Evolutionary conservation across 768 basidiomycete genomes (phyloP).

Genomic region (Rubroboletus pulcherrimus): DNA sequence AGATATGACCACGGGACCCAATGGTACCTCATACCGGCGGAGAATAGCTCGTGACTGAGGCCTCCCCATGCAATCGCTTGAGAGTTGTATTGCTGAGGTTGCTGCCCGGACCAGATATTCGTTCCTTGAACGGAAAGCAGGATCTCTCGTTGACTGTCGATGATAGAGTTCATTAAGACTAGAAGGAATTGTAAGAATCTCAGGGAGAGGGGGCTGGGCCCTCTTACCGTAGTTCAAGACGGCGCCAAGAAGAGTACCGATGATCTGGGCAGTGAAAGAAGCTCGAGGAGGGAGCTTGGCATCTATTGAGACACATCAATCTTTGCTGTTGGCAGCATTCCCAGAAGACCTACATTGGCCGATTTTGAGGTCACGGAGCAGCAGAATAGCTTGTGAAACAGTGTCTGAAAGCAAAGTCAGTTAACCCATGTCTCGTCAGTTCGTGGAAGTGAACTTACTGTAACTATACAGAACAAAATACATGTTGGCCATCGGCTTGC

Average conservation of each 20-base stretch:
- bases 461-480: slow-evolving; percentile 44
- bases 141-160: slow-evolving; percentile 47
- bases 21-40: slow-evolving; percentile 27
- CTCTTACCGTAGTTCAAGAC: slow-evolving; percentile 43
- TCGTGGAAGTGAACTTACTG: slow-evolving; percentile 31
- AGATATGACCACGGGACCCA: slow-evolving; percentile 40
- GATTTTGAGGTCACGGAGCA: slow-evolving; percentile 58
- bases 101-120: slow-evolving; percentile 32
- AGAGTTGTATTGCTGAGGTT: slow-evolving; percentile 29
- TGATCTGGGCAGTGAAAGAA: slow-evolving; percentile 55
- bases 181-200: slow-evolving; percentile 23
- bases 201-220: background rate
- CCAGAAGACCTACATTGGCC: slow-evolving; percentile 19
- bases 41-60: slow-evolving; percentile 34
- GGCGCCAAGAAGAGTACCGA: slow-evolving; percentile 53
- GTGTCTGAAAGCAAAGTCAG: slow-evolving; percentile 39
- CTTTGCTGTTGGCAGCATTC: slow-evolving; percentile 30
- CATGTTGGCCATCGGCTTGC: slow-evolving; percentile 43
- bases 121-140: slow-evolving; percentile 55
- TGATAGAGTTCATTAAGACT: slow-evolving; percentile 59
- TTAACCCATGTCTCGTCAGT: slow-evolving; percentile 37
- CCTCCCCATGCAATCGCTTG: slow-evolving; percentile 40
- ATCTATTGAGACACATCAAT: slow-evolving; percentile 27
- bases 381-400: slow-evolving; percentile 43
- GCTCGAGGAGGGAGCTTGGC: slow-evolving; percentile 61